These are phyloP conservation scores for Monosporascus sp. DNA, from an alignment of 2,329 filamentous ascomycete genomes.

Conservation along the genomic window DNA sequence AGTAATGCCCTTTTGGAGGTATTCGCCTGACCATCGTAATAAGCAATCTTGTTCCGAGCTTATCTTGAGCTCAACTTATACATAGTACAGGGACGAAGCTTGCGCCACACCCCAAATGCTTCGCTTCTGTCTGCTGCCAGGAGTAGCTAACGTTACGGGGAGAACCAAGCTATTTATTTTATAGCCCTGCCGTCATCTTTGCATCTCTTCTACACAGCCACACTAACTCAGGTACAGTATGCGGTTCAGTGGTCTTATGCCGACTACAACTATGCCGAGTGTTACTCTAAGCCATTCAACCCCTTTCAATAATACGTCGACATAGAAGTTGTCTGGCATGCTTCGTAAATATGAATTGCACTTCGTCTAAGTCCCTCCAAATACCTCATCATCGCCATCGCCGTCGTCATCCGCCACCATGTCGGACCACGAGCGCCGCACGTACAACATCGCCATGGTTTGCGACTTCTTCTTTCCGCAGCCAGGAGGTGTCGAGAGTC, in stretches of 20 bases:
- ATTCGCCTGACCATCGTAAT: too few relatives aligned
- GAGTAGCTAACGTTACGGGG: too few relatives aligned
- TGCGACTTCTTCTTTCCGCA: constrained; percentile 99
- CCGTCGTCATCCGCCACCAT: background rate
- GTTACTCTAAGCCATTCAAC: background rate
- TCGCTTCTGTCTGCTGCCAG: background rate
- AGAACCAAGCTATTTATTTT: too few relatives aligned
- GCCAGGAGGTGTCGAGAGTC: constrained; percentile 91
- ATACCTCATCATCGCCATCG: constrained; percentile 1
- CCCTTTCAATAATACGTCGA: background rate
- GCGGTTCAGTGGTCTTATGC: too few relatives aligned
- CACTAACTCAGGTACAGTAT: background rate
- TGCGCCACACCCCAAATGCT: background rate
- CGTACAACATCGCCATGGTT: constrained; percentile 79
- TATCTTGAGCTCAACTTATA: too few relatives aligned
- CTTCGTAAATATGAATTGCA: constrained; percentile 15
- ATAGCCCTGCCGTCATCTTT: too few relatives aligned
- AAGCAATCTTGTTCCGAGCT: too few relatives aligned
- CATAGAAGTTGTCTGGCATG: background rate
- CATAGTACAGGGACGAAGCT: background rate
- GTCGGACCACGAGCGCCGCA: constrained; percentile 32
- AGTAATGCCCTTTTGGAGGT: too few relatives aligned
- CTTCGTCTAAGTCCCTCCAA: background rate
- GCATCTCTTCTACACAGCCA: too few relatives aligned
- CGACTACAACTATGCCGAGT: background rate